These are phyloP conservation scores for Fusarium illudens DNA, from an alignment of 2,329 filamentous ascomycete species.

Conservation along the genomic window DNA sequence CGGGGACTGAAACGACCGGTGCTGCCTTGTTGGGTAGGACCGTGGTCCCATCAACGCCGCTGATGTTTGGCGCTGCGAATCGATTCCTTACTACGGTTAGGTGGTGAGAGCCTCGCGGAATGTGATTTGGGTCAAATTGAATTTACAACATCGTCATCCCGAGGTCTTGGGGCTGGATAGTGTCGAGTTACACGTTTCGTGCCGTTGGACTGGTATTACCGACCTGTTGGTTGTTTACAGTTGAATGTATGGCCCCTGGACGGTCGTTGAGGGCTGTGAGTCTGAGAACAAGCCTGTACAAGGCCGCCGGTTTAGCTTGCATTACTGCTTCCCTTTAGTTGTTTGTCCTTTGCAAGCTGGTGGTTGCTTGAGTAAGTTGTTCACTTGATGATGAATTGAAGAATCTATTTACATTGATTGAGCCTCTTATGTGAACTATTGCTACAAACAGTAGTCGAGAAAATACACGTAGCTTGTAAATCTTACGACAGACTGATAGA, in stretches of 20 bases:
- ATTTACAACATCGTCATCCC: background rate
- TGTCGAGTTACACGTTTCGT: background rate
- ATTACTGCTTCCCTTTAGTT: background rate
- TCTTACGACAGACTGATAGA: background rate
- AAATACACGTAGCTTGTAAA: background rate
- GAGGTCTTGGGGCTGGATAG: background rate
- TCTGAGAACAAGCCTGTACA: background rate
- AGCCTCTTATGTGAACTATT: background rate
- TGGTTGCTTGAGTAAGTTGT: background rate
- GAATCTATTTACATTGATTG: background rate
- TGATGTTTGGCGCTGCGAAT: background rate
- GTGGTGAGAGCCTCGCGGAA: background rate
- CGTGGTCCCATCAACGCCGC: background rate
- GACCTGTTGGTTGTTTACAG: background rate
- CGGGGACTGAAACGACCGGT: background rate
- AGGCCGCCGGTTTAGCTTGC: background rate
- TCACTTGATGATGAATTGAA: background rate
- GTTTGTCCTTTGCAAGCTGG: background rate
- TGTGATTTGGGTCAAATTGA: background rate
- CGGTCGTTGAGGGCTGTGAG: background rate
- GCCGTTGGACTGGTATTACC: background rate
- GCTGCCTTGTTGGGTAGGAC: background rate
- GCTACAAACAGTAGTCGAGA: background rate
- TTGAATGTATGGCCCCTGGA: background rate
- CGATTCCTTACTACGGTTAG: background rate